Evolutionary conservation across 768 basidiomycete genomes (phyloP).

Genomic region (Mycena amicta): DNA sequence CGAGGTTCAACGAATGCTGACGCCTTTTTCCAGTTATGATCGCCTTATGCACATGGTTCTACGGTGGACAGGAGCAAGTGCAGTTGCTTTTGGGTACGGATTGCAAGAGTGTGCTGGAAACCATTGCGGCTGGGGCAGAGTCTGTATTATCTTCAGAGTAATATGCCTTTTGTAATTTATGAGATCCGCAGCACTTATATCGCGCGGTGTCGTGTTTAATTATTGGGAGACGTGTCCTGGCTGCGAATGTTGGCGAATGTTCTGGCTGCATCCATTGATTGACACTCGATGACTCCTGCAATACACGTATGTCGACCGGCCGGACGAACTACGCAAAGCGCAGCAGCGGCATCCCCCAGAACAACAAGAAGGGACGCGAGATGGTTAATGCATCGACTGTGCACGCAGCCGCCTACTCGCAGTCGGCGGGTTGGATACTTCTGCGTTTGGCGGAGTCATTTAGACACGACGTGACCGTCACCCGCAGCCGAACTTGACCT

Average conservation of each 20-base stretch:
- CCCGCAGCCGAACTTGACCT: not conserved
- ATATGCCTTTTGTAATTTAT: not conserved
- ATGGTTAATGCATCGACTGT: not conserved
- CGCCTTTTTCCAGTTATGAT: constrained; percentile 31
- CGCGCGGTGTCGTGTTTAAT: not conserved
- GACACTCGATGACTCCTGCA: not conserved
- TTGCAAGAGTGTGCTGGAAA: constrained; percentile 43
- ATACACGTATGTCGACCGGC: no score
- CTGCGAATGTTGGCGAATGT: not conserved
- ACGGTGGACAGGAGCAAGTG: constrained; percentile 57
- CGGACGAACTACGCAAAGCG: no score
- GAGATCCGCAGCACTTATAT: no score
- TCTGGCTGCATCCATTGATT: not conserved
- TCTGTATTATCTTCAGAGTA: not conserved
- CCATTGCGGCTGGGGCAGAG: constrained; percentile 26
- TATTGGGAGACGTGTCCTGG: not conserved
- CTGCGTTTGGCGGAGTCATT: not conserved
- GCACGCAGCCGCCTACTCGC: not conserved
- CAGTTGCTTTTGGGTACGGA: constrained; percentile 35
- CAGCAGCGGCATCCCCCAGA: no score
- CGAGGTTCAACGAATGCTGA: no score
- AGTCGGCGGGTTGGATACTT: not conserved
- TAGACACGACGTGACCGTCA: not conserved
- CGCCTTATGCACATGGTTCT: constrained; percentile 71
- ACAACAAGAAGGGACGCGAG: not conserved